Conservation (phyloP, 495 filamentous ascomycete species). For the Penicillium tannophilum region DNA sequence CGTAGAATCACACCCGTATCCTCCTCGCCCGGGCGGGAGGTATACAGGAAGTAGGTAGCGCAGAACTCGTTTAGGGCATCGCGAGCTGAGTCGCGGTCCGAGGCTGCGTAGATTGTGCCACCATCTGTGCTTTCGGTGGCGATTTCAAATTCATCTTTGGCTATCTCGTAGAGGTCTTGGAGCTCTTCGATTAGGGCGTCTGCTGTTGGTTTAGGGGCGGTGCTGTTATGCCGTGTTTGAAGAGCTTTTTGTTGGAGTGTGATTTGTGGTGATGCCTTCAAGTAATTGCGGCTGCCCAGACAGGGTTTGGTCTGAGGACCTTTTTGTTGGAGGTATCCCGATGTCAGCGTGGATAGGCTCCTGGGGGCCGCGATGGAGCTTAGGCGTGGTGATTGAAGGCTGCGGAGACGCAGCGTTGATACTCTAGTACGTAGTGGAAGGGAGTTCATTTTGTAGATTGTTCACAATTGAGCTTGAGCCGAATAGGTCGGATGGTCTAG, state of each 20-base stretch:
- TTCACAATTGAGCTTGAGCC: neutral
- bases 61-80: constrained; percentile 45
- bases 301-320: neutral
- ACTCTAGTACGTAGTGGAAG: neutral
- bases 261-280: neutral
- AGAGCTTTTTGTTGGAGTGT: neutral
- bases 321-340: neutral
- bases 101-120: constrained; percentile 50
- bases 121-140: constrained; percentile 47
- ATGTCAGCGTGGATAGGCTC: neutral
- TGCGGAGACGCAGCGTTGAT: constrained; percentile 1
- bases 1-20: constrained; percentile 7
- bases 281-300: too few species aligned
- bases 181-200: constrained; percentile 47
- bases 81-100: constrained; percentile 47
- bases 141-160: constrained; percentile 53
- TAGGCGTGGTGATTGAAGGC: neutral
- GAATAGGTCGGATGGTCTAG: neutral
- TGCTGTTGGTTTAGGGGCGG: constrained; percentile 25
- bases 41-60: constrained; percentile 41
- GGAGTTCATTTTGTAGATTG: neutral
- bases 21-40: constrained; percentile 20
- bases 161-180: constrained; percentile 45
- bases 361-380: neutral
- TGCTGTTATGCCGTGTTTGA: neutral